A percentile compares a stretch with the other conserved stretches of the same genome.
phyloP scores from a whole-genome alignment of 768 basidiomycete species.

The Leccinellum rugosiceps region DNA sequence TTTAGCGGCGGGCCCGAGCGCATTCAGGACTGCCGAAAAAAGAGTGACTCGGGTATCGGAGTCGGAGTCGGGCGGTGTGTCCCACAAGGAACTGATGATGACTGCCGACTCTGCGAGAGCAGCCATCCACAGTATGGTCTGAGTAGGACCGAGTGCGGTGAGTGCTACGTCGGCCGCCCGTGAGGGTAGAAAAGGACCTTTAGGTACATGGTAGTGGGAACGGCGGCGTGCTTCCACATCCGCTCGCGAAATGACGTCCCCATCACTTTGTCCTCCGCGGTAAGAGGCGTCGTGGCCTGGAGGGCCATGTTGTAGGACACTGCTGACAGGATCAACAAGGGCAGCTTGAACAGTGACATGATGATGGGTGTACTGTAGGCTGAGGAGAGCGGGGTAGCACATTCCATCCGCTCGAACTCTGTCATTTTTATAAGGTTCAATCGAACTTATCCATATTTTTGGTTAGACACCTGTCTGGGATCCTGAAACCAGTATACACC shows the following conservation, averaged over 20 bases:
- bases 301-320: constrained; percentile 5
- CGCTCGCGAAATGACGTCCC: neutral
- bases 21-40: neutral
- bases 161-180: neutral
- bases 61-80: neutral
- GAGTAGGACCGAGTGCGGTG: neutral
- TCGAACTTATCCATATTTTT: neutral
- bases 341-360: constrained; percentile 10
- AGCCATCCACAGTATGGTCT: neutral
- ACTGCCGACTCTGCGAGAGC: neutral
- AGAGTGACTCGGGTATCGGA: neutral
- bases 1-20: constrained; percentile 10
- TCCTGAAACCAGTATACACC: neutral
- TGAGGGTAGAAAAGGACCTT: neutral
- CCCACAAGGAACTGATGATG: neutral
- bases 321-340: constrained; percentile 7
- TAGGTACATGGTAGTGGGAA: neutral
- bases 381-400: neutral
- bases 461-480: neutral
- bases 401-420: neutral
- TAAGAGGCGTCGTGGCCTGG: neutral
- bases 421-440: neutral
- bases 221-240: constrained; percentile 1
- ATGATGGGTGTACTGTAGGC: neutral
- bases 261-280: constrained; percentile 6